Evolutionary conservation across 31 red algal species (phyloP), one percentile per base, ranked within the genome.

Genomic region (Bonnemaisonia californica): DNA sequence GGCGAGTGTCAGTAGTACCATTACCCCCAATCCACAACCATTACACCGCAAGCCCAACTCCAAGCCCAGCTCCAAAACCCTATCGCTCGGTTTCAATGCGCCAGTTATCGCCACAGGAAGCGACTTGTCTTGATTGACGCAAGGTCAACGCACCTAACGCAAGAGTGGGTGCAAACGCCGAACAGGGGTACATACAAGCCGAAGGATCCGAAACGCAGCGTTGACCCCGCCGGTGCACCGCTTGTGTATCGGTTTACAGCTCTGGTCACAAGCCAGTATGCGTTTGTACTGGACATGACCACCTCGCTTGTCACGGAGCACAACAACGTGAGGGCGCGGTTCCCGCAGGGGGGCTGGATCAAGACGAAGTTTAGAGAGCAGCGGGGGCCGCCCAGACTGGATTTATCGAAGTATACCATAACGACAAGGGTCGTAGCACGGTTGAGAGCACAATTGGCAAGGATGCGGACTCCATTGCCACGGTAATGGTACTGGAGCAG

Each of bases 251-350:
- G 39, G 21, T 73, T 73, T 22, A 73, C 69, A 47, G 37, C 69
- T 8, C 69, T 22, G 22, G 41, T 73, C 16, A 28, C 69, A 3
- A 9, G 3, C 8, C 32, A 48, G 40, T 73, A 73, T 28, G 69
- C 37, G 16, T 42, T 73, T 42, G 69, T 73, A 22, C 16, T 73
- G 40, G 41, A 42, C 13, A 73, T 73, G 69, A 73, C 37, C 23
- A 73, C 69, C 8, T 8, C 3, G 16, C 76, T 63, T 31, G 21
- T 21, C 2, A 62, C 57, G 56, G 76, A 79, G 76, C 59, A 64
- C 57, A 79, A 79, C 58, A 57, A 79, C 35, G 35, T 79, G 23
- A 63, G 57, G 33, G 57, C 59, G 24, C n/a, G 51, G 57, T 79
- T 79, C 28, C 19, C 23, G 35, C 18, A 32, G 11, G 55, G 34